Conservation (phyloP, 805 yeast genomes). For the Kluyveromyces nonfermentans region DNA sequence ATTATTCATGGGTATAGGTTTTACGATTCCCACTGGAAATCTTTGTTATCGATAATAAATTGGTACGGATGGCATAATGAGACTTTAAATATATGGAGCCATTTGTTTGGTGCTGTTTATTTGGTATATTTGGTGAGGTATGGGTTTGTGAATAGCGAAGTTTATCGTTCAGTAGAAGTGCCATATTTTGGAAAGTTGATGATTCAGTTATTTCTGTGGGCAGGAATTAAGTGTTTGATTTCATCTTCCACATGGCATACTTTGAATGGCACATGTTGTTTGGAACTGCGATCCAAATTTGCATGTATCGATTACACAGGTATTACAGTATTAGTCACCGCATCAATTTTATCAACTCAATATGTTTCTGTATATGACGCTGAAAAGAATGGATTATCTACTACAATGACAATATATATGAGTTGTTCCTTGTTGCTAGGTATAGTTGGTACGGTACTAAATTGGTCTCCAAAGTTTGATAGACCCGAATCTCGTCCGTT, state of each 20-base stretch:
- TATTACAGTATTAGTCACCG: constrained; percentile 80
- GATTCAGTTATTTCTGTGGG: constrained; percentile 54
- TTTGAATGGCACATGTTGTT: constrained; percentile 64
- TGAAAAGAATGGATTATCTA: constrained; percentile 38
- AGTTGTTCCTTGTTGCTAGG: constrained; percentile 59
- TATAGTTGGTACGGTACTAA: constrained; percentile 58
- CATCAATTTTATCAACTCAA: constrained; percentile 80
- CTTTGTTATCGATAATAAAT: constrained; percentile 49
- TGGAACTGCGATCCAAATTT: constrained; percentile 55
- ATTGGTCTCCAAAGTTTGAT: constrained; percentile 92
- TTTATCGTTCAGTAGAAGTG: constrained; percentile 40
- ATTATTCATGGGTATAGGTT: constrained; percentile 82
- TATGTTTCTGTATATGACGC: constrained; percentile 59
- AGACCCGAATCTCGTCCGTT: constrained; percentile 73
- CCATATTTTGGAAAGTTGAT: constrained; percentile 29
- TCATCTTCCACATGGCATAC: constrained; percentile 91
- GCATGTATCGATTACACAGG: constrained; percentile 96
- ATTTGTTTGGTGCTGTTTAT: constrained; percentile 56
- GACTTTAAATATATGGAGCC: constrained; percentile 90
- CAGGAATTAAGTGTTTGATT: constrained; percentile 66
- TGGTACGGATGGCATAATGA: constrained; percentile 63
- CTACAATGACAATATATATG: constrained; percentile 36
- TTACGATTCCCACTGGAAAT: constrained; percentile 49
- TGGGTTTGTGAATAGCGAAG: constrained; percentile 55
- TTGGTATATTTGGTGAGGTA: constrained; percentile 46